Conservation (phyloP, 768 basidiomycete species). For the Boletus reticuloceps region DNA sequence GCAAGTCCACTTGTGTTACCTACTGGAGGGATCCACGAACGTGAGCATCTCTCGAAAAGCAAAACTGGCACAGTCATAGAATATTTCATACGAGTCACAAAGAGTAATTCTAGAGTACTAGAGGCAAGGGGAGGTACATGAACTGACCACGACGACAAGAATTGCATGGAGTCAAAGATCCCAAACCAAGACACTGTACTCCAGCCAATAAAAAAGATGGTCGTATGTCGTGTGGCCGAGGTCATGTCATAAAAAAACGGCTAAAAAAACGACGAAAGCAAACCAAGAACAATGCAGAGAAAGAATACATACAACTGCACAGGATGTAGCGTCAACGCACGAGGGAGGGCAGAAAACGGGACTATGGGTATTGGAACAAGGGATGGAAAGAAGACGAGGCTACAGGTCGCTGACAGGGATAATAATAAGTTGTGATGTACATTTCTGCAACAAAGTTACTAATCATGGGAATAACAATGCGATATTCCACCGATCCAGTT, state of each 20-base stretch:
- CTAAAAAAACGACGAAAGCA: constrained; percentile 17
- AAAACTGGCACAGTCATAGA: constrained; percentile 1
- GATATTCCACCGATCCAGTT: constrained; percentile 12
- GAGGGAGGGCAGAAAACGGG: constrained; percentile 1
- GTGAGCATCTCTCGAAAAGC: too few relatives aligned
- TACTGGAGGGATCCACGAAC: too few relatives aligned
- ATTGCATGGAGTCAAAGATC: constrained; percentile 1
- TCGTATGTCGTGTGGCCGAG: constrained; percentile 9
- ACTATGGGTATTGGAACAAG: constrained; percentile 17
- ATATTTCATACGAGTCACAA: constrained; percentile 1
- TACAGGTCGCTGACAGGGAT: constrained; percentile 32
- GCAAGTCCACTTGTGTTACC: too few relatives aligned
- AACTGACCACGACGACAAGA: constrained; percentile 1
- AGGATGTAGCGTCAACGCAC: constrained; percentile 16
- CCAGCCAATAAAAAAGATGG: constrained; percentile 12
- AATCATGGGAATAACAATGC: constrained; percentile 10
- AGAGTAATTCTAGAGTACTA: too few relatives aligned
- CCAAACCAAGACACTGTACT: constrained; percentile 9
- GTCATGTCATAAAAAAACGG: constrained; percentile 7
- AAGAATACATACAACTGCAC: constrained; percentile 18
- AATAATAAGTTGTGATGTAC: constrained; percentile 35
- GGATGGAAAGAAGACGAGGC: constrained; percentile 5
- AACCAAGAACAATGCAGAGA: constrained; percentile 21
- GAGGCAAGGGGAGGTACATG: neutral
- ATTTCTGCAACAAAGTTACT: constrained; percentile 27